These are phyloP conservation scores for Populus alba DNA, from an alignment of 345 rosid species.

Conservation along the genomic window DNA sequence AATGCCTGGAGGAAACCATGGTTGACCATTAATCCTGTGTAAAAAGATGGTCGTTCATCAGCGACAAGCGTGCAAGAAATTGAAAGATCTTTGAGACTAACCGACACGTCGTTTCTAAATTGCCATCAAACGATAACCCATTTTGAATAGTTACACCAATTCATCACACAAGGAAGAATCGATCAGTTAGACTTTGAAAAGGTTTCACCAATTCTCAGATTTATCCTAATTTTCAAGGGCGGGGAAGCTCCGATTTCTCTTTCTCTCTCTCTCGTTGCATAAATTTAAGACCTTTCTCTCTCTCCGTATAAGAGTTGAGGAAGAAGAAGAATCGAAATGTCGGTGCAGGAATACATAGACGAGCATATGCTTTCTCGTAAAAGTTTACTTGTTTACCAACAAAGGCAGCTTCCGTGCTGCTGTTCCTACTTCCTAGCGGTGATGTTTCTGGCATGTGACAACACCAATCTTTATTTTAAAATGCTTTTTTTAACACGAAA, in stretches of 20 bases:
- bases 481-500: no score
- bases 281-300: no score
- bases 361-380: conserved; percentile 88
- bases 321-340: conserved; percentile 41
- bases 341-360: conserved; percentile 93
- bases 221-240: background rate
- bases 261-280: background rate
- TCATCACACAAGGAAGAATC: background rate
- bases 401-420: conserved; percentile 92
- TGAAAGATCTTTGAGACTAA: background rate
- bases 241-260: background rate
- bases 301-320: background rate
- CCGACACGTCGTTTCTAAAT: background rate
- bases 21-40: background rate
- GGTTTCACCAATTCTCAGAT: background rate
- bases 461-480: no score
- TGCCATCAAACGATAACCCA: background rate
- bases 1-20: background rate
- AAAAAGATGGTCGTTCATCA: no score
- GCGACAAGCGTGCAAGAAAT: background rate
- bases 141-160: background rate
- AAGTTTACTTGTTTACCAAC: conserved; percentile 78
- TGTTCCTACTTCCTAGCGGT: conserved; percentile 76
- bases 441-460: conserved; percentile 77
- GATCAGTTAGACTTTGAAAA: no score